A percentile compares a stretch with the other conserved stretches of the same genome.
Conservation (phyloP, 1,139 yeast genomes). For the Candida dubliniensis region DNA sequence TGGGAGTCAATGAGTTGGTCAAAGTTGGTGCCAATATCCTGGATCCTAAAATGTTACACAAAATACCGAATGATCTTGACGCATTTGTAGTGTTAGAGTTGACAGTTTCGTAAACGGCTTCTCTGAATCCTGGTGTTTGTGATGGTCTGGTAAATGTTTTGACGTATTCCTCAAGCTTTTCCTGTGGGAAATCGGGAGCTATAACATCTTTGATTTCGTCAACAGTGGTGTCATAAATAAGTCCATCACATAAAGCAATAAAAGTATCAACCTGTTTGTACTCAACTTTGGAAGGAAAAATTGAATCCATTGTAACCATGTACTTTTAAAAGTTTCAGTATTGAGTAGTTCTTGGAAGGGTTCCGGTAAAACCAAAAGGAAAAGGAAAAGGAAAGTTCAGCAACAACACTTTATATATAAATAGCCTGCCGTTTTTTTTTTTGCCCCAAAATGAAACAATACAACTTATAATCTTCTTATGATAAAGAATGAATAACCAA, state of each 20-base stretch:
- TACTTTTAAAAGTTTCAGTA: background rate
- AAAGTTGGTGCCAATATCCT: slow-evolving; percentile 37
- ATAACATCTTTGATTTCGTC: slow-evolving; percentile 29
- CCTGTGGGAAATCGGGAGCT: slow-evolving; percentile 27
- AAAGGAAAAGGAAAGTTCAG: background rate
- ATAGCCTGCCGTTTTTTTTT: no score
- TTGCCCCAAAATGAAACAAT: no score
- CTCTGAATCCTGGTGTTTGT: slow-evolving; percentile 28
- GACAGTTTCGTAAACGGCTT: slow-evolving; percentile 19
- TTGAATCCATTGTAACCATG: slow-evolving; percentile 6
- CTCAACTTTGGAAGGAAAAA: slow-evolving; percentile 21
- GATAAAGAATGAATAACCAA: background rate
- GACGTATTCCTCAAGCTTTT: slow-evolving; percentile 35
- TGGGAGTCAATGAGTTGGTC: slow-evolving; percentile 34
- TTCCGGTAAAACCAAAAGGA: background rate
- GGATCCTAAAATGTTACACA: slow-evolving; percentile 30
- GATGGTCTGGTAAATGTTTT: slow-evolving; percentile 31
- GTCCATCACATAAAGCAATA: slow-evolving; percentile 34
- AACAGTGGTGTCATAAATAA: slow-evolving; percentile 35
- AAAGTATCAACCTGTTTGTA: slow-evolving; percentile 30
- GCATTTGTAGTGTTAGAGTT: slow-evolving; percentile 20
- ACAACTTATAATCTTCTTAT: no score
- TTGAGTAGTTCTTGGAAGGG: background rate
- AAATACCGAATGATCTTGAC: slow-evolving; percentile 23
- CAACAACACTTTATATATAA: background rate